Conservation (phyloP, 768 basidiomycete genomes). For the Leccinum incarnatum region DNA sequence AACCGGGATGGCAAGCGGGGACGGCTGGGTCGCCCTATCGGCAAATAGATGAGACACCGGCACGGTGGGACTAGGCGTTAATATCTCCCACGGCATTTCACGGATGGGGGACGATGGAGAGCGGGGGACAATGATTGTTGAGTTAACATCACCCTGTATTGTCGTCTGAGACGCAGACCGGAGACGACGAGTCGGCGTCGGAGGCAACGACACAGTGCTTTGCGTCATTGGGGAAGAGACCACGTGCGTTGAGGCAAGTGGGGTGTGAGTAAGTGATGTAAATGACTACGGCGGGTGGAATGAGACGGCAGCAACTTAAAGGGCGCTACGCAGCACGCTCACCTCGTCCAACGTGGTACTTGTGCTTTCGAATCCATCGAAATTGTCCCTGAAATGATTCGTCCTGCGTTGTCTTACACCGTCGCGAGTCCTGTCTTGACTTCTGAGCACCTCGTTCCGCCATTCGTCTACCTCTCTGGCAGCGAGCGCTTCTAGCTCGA, state of each 20-base stretch:
- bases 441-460: constrained; percentile 43
- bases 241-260: constrained; percentile 49
- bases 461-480: constrained; percentile 52
- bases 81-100: constrained; percentile 3
- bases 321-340: constrained; percentile 3
- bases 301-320: background rate
- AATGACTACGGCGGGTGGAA: constrained; percentile 37
- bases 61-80: background rate
- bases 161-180: constrained; percentile 20
- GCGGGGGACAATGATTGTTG: background rate
- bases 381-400: constrained; percentile 1
- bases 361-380: constrained; percentile 20
- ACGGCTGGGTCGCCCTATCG: background rate
- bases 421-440: constrained; percentile 12
- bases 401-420: constrained; percentile 12
- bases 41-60: background rate
- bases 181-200: constrained; percentile 13
- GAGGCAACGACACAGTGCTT: constrained; percentile 14
- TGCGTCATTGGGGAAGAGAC: constrained; percentile 29
- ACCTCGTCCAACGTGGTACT: constrained; percentile 51
- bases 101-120: background rate
- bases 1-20: constrained; percentile 14
- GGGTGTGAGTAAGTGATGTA: constrained; percentile 42
- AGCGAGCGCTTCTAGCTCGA: constrained; percentile 55
- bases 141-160: constrained; percentile 1